Evolutionary conservation across 768 basidiomycete genomes (phyloP).

Genomic region (Boletus barrowsii): DNA sequence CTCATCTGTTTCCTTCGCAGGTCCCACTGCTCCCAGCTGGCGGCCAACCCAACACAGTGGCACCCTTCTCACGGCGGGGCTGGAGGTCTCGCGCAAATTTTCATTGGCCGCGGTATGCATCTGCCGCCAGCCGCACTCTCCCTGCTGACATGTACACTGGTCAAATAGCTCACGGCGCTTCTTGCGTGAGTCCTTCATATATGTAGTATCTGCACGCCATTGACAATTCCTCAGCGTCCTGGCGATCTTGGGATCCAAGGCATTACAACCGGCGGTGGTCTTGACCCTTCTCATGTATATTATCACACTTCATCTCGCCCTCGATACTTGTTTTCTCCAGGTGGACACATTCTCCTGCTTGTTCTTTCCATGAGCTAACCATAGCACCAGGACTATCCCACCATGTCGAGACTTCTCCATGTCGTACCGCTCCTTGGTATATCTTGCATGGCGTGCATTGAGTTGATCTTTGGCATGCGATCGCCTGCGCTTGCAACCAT

Average conservation of each 20-base stretch:
- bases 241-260: no score
- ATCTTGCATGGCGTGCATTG: constrained; percentile 6
- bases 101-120: not conserved
- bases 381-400: not conserved
- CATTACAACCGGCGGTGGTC: not conserved
- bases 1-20: not conserved
- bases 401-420: constrained; percentile 13
- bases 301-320: constrained; percentile 17
- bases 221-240: not conserved
- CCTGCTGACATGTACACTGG: no score
- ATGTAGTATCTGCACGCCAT: not conserved
- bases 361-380: no score
- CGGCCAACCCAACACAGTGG: not conserved
- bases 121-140: no score
- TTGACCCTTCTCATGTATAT: constrained; percentile 21
- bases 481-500: constrained; percentile 9
- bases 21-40: no score
- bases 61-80: not conserved
- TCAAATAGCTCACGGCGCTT: not conserved
- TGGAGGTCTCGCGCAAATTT: not conserved
- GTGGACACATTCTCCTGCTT: not conserved
- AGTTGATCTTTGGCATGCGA: constrained; percentile 2
- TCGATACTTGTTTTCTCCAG: constrained; percentile 4
- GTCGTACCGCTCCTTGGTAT: constrained; percentile 16
- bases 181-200: not conserved